These are phyloP conservation scores for Leptographium procerum DNA, from an alignment of 2,329 filamentous ascomycete genomes.

Conservation along the genomic window DNA sequence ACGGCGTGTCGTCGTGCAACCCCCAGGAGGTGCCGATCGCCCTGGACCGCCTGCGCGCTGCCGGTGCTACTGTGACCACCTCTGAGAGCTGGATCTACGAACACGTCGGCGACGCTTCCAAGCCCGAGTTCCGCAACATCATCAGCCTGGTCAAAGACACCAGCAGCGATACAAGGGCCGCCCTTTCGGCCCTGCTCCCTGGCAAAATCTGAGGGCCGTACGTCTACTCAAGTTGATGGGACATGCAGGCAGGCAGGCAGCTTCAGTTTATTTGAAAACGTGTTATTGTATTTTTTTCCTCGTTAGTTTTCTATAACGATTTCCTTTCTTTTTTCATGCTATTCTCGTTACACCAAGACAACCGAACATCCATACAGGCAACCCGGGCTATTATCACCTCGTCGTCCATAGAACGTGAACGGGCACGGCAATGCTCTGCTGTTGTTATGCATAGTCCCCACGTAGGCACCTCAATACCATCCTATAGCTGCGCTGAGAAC, in stretches of 20 bases:
- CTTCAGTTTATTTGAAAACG: background rate
- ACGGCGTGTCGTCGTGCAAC: constrained; percentile 85
- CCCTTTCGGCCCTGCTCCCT: constrained; percentile 54
- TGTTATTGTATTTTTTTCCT: background rate
- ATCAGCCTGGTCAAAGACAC: constrained; percentile 70
- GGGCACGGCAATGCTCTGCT: background rate
- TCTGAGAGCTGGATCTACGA: constrained; percentile 90
- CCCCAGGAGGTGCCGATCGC: constrained; percentile 69
- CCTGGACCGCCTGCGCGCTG: constrained; percentile 60
- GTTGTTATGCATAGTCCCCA: background rate
- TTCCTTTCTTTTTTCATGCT: background rate
- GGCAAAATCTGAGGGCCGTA: background rate
- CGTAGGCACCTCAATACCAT: background rate
- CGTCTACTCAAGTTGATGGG: background rate
- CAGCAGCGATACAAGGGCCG: constrained; percentile 55
- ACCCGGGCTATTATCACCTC: background rate
- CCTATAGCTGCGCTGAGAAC: no score
- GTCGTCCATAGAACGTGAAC: background rate
- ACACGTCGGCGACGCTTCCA: constrained; percentile 69
- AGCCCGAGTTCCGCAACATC: constrained; percentile 61
- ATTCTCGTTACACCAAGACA: background rate
- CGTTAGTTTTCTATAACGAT: background rate
- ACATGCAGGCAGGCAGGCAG: background rate
- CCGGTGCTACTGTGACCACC: constrained; percentile 69
- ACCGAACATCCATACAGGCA: background rate